Evolutionary conservation across 2,329 filamentous ascomycete species (phyloP).

Genomic region (Teratosphaeria zuluensis): DNA sequence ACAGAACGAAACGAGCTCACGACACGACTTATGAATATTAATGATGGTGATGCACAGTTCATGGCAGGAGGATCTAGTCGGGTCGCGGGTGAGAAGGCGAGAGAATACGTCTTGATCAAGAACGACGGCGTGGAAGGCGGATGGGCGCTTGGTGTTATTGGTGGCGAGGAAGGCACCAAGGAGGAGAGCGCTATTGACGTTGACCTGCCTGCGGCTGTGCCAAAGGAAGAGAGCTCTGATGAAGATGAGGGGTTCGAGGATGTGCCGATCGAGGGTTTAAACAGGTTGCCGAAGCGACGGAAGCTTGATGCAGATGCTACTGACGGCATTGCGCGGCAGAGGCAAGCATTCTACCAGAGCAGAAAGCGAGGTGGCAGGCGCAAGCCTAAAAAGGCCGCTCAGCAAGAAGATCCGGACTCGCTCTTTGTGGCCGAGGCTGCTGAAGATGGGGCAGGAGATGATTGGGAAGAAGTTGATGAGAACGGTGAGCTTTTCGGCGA

Average conservation of each 20-base stretch:
- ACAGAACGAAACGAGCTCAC: slow-evolving; percentile 88
- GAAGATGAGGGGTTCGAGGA: slow-evolving; percentile 78
- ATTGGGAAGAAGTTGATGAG: slow-evolving; percentile 29
- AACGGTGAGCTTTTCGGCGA: slow-evolving; percentile 52
- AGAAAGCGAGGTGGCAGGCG: slow-evolving; percentile 16
- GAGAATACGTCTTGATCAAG: slow-evolving; percentile 92
- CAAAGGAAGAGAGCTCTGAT: slow-evolving; percentile 44
- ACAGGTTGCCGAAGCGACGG: slow-evolving; percentile 61
- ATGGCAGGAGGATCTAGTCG: slow-evolving; percentile 43
- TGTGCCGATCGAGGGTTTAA: slow-evolving; percentile 81
- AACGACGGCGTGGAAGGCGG: slow-evolving; percentile 92
- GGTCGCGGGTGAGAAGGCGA: slow-evolving; percentile 74
- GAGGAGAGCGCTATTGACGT: slow-evolving; percentile 87
- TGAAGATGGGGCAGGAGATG: slow-evolving; percentile 14
- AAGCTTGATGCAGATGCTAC: slow-evolving; percentile 15
- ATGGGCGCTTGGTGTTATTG: slow-evolving; percentile 87
- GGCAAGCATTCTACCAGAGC: slow-evolving; percentile 39
- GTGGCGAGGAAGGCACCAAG: slow-evolving; percentile 65
- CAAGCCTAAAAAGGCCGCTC: background rate
- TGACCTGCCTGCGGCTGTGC: slow-evolving; percentile 42
- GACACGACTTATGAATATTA: slow-evolving; percentile 86
- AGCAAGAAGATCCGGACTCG: slow-evolving; percentile 37
- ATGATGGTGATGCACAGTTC: slow-evolving; percentile 66
- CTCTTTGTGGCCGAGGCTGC: slow-evolving; percentile 43
- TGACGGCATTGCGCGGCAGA: slow-evolving; percentile 31